phyloP scores from a whole-genome alignment of 2,329 filamentous ascomycete genomes.

The Aspergillus hortae region DNA sequence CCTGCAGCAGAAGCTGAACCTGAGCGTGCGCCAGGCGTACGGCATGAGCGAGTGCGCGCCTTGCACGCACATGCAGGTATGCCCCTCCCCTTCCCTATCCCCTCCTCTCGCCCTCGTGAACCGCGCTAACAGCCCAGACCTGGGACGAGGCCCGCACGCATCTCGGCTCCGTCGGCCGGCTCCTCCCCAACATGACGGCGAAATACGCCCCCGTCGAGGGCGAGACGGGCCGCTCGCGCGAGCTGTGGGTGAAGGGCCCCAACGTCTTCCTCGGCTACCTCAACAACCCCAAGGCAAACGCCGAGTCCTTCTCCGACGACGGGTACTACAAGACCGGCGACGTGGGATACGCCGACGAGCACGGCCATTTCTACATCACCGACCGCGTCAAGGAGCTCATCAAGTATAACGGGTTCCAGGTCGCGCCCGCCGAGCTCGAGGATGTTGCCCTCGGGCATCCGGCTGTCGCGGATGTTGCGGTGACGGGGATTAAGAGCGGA shows the following conservation, averaged over 20 bases:
- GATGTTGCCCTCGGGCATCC: constrained; percentile 41
- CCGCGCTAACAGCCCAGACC: constrained; percentile 2
- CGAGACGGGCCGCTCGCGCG: constrained; percentile 22
- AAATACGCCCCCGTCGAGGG: constrained; percentile 7
- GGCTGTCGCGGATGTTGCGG: constrained; percentile 51
- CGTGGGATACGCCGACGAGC: constrained; percentile 65
- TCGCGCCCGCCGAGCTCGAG: constrained; percentile 60
- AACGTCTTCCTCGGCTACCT: constrained; percentile 74
- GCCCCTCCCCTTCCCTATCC: no score
- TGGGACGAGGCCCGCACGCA: constrained; percentile 8
- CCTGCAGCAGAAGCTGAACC: constrained; percentile 5
- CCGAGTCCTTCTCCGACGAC: constrained; percentile 63
- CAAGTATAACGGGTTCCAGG: constrained; percentile 64
- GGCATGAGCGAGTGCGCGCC: constrained; percentile 15
- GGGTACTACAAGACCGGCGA: constrained; percentile 81
- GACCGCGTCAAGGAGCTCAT: constrained; percentile 62
- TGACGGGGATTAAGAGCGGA: constrained; percentile 54
- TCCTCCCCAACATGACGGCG: constrained; percentile 16
- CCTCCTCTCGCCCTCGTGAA: no score
- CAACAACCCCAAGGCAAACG: constrained; percentile 65
- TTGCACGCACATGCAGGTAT: constrained; percentile 12
- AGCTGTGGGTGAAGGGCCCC: constrained; percentile 68
- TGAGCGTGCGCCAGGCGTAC: constrained; percentile 12
- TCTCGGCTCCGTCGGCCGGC: constrained; percentile 11
- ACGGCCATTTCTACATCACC: constrained; percentile 76